phyloP scores from a whole-genome alignment of 75 land plant species.

The Larix kaempferi region DNA sequence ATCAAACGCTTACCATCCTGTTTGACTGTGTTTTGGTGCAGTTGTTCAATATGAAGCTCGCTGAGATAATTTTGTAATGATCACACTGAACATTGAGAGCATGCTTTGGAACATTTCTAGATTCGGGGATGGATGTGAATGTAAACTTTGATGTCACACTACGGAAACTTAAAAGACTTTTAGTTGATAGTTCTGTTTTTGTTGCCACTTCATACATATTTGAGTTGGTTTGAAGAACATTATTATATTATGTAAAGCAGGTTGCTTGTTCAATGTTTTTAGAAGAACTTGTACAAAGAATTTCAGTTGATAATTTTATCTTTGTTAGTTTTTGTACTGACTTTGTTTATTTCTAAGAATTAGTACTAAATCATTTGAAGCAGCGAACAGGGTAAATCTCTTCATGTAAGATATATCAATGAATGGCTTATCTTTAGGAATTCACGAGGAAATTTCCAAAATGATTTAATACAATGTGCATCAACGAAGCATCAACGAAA shows the following conservation, averaged over 20 bases:
- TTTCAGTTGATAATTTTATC: background rate
- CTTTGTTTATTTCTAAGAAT: background rate
- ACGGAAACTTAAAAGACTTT: background rate
- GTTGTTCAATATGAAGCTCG: slow-evolving; percentile 11
- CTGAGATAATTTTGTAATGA: background rate
- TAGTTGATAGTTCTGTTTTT: background rate
- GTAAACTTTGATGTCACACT: too few relatives aligned
- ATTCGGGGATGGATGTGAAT: background rate
- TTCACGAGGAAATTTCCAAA: too few relatives aligned
- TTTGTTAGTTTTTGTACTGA: background rate
- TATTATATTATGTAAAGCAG: background rate
- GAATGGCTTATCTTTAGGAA: too few relatives aligned
- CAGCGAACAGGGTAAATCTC: background rate
- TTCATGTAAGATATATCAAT: background rate
- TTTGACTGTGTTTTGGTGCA: background rate
- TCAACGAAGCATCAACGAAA: too few relatives aligned
- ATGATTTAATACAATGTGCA: too few relatives aligned
- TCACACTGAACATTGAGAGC: background rate
- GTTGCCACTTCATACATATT: background rate
- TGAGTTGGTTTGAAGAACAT: background rate
- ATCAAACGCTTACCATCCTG: background rate
- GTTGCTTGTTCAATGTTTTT: background rate
- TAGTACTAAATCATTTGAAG: background rate
- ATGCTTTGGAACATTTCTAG: background rate
- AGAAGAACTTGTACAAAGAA: background rate